Evolutionary conservation across 768 basidiomycete genomes (phyloP), one percentile per base, ranked within the genome.

Genomic region (Naganishia vaughanmartiniae): DNA sequence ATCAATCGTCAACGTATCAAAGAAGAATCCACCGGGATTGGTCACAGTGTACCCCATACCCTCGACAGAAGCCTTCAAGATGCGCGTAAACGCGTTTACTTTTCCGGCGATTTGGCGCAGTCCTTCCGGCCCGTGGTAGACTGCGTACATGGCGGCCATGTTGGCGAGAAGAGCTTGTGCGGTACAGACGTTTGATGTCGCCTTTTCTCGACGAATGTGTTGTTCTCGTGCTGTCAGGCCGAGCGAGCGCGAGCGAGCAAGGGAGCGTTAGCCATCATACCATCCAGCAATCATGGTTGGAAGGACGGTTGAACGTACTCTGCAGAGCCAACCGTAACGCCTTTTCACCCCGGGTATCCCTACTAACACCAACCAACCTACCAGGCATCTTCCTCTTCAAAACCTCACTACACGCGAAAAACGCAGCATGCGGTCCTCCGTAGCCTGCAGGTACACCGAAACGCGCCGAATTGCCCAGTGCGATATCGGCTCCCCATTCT

Each of bases 341-440:
- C 19, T 88, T 87, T 66, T 89, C 87, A 0, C 95, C 96, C 72
- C 88, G 84, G 10, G 86, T 83, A 80, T 96, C 96, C 70, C 89
- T 89, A 80, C 91, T 93, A 30, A 90, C 85, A 24, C 96, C 96
- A 78, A 99, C 91, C 63, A 99, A 82, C 67, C 96, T 87, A 66
- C 96, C 96, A n/a, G 96, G 96, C 92, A 98, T 96, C 84, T 94
- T 95, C 73, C 95, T 85, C 85, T 98, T 99, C 67, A 98, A 83
- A 72, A 85, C 87, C 69, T 98, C 92, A 24, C 88, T 91, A 74
- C 91, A 91, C 2, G 96, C 91, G 79, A 99, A 98, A 85, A 98
- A 99, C 0, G 92, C 96, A 24, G 90, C 95, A 78, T 99, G 95
- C 24, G 95, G 95, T 19, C 95, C 95, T 66, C 95, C 95, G 80